Evolutionary conservation across 345 rosid genomes (phyloP).

Genomic region (Gossypium australe): DNA sequence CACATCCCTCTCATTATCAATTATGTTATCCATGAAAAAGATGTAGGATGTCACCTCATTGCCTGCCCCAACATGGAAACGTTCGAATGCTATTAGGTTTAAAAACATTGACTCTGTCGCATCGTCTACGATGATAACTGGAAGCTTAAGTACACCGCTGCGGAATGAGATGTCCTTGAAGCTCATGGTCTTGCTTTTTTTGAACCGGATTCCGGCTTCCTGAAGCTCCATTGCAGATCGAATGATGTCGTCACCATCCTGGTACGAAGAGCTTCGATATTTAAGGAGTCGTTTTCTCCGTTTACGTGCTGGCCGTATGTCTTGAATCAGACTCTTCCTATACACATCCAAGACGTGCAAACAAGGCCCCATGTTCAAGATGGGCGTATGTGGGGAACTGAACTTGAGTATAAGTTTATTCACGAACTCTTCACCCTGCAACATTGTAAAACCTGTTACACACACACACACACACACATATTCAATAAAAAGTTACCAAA

Average conservation of each 20-base stretch:
- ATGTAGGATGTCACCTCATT: slow-evolving; percentile 38
- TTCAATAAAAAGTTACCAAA: not conserved
- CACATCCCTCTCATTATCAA: slow-evolving; percentile 36
- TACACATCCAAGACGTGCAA: slow-evolving; percentile 38
- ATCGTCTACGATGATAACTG: slow-evolving; percentile 26
- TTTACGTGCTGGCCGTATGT: not conserved
- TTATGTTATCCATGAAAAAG: slow-evolving; percentile 43
- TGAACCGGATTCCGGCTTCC: slow-evolving; percentile 37
- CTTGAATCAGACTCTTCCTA: slow-evolving; percentile 24
- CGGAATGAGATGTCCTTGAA: slow-evolving; percentile 34
- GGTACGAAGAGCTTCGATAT: not conserved
- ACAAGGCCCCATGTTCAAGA: slow-evolving; percentile 22
- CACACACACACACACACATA: too few species aligned
- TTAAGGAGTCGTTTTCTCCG: not conserved
- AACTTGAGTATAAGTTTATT: slow-evolving; percentile 34
- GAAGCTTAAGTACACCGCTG: slow-evolving; percentile 27
- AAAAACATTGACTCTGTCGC: slow-evolving; percentile 24
- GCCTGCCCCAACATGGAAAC: slow-evolving; percentile 29
- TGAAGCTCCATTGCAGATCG: slow-evolving; percentile 34
- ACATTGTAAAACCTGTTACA: not conserved
- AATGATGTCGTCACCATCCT: slow-evolving; percentile 17
- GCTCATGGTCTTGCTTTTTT: slow-evolving; percentile 20
- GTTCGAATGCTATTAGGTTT: slow-evolving; percentile 42
- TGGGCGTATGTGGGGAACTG: slow-evolving; percentile 17
- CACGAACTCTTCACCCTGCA: slow-evolving; percentile 31